These are phyloP conservation scores for Macadamia tetraphylla DNA, from an alignment of 164 flowering plant species.

Conservation along the genomic window DNA sequence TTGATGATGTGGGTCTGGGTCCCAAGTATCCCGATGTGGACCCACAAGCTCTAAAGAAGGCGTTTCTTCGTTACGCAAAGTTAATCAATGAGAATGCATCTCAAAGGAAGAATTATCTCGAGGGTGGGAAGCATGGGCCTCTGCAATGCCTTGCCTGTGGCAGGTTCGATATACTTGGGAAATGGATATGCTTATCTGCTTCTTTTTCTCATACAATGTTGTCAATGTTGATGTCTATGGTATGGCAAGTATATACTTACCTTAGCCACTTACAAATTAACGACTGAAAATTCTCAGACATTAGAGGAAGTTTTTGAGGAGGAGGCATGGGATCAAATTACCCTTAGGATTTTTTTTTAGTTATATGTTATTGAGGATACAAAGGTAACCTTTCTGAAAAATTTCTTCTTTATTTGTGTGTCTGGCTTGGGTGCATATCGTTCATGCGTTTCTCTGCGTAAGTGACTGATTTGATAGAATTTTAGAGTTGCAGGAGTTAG, in stretches of 20 bases:
- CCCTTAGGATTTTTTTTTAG: too few species aligned
- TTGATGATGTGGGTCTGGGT: constrained; percentile 10
- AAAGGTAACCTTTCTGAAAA: too few species aligned
- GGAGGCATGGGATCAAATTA: too few species aligned
- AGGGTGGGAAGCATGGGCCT: constrained; percentile 67
- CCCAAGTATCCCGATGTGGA: constrained; percentile 48
- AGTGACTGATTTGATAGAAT: too few species aligned
- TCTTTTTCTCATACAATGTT: constrained; percentile 3
- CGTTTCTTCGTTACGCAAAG: constrained; percentile 56
- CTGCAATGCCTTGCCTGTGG: constrained; percentile 72
- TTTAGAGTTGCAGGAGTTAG: too few species aligned
- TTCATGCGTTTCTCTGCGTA: too few species aligned
- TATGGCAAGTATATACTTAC: not conserved
- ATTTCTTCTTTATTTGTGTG: too few species aligned
- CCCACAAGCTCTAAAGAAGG: constrained; percentile 48
- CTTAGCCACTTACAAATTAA: not conserved
- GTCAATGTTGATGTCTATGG: not conserved
- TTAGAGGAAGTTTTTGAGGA: too few species aligned
- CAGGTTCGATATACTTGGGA: constrained; percentile 54
- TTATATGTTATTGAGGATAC: too few species aligned
- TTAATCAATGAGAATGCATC: constrained; percentile 47
- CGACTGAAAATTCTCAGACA: not conserved
- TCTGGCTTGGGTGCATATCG: too few species aligned
- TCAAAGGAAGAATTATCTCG: constrained; percentile 61
- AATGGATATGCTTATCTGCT: constrained; percentile 3